Evolutionary conservation across 768 basidiomycete species (phyloP).

Genomic region (Gloeophyllum trabeum): DNA sequence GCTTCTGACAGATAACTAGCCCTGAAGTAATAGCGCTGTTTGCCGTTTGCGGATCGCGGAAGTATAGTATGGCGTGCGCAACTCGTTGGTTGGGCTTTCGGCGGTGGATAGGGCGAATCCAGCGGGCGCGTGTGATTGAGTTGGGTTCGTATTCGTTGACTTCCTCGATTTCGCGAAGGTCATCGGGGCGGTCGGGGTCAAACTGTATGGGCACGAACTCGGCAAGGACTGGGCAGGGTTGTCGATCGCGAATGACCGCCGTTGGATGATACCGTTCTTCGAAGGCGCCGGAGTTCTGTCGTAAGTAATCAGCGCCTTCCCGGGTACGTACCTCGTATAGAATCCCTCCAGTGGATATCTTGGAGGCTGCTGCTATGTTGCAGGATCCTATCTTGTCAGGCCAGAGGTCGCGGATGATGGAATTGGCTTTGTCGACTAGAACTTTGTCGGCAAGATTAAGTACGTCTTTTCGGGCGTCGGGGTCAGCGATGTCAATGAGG

Average conservation of each 20-base stretch:
- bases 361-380: background rate
- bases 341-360: background rate
- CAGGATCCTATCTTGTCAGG: background rate
- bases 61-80: constrained; percentile 14
- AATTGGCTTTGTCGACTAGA: background rate
- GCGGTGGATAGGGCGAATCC: constrained; percentile 14
- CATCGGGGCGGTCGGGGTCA: background rate
- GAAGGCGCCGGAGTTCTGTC: no score
- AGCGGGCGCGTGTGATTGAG: constrained; percentile 9
- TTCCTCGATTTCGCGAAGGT: background rate
- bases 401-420: no score
- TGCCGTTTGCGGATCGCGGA: constrained; percentile 9
- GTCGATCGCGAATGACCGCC: background rate
- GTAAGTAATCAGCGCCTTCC: background rate
- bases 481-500: background rate
- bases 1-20: constrained; percentile 7
- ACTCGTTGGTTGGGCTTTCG: constrained; percentile 9
- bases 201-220: constrained; percentile 3
- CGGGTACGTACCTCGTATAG: background rate
- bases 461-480: background rate
- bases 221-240: no score
- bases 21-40: constrained; percentile 15
- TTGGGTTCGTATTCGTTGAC: background rate
- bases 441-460: background rate
- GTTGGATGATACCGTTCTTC: background rate